These are phyloP conservation scores for Eucommia ulmoides DNA, from an alignment of 257 asterid genomes.

Conservation along the genomic window DNA sequence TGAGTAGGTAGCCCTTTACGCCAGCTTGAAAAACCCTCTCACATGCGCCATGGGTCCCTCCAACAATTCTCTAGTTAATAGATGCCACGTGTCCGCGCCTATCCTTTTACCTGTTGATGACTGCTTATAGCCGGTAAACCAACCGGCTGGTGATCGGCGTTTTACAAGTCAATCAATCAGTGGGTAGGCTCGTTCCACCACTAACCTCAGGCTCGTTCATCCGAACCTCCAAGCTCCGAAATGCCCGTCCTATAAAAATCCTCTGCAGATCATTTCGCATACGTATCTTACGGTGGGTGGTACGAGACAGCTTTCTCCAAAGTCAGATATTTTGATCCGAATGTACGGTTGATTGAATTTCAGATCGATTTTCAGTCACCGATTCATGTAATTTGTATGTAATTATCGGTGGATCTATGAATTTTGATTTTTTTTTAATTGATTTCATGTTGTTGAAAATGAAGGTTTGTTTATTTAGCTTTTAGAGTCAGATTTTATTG, in stretches of 20 bases:
- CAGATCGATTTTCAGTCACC: not conserved
- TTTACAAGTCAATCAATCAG: constrained; percentile 37
- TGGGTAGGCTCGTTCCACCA: constrained; percentile 34
- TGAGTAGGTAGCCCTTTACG: not conserved
- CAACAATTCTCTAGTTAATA: not conserved
- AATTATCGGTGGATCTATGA: no score
- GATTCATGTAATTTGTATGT: not conserved
- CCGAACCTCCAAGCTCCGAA: constrained; percentile 36
- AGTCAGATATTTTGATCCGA: constrained; percentile 7
- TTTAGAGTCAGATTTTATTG: no score
- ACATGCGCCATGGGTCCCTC: constrained; percentile 14
- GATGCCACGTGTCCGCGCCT: constrained; percentile 17
- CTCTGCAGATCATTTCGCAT: constrained; percentile 3
- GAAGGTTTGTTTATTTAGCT: no score
- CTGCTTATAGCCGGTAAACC: constrained; percentile 7
- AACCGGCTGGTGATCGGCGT: no score
- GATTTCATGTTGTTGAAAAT: no score
- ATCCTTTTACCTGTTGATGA: constrained; percentile 17
- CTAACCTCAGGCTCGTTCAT: constrained; percentile 23
- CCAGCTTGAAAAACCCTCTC: not conserved
- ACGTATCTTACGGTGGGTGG: constrained; percentile 1
- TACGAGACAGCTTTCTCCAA: constrained; percentile 11
- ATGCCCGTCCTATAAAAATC: constrained; percentile 19
- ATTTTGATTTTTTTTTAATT: no score
- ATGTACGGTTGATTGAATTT: constrained; percentile 15